A percentile compares a stretch with the other conserved stretches of the same genome.
These are phyloP conservation scores for Begonia fuchsioides DNA, from an alignment of 306 rosid genomes.

Conservation along the genomic window DNA sequence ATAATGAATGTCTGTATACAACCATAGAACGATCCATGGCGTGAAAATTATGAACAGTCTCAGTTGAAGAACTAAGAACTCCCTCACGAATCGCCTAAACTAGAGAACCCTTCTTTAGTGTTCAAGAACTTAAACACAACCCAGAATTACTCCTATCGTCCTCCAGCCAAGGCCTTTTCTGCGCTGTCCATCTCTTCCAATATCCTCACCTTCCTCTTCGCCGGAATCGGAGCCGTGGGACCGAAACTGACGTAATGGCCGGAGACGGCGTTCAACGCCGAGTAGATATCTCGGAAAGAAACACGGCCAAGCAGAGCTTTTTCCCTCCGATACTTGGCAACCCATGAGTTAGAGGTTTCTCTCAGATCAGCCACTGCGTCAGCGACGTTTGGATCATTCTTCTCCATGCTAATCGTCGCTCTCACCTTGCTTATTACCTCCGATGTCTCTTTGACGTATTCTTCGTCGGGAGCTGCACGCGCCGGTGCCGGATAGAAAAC, in stretches of 20 bases:
- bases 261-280: constrained; percentile 80
- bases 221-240: constrained; percentile 87
- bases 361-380: constrained; percentile 60
- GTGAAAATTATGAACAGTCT: too few relatives aligned
- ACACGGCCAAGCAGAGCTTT: constrained; percentile 56
- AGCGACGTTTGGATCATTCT: constrained; percentile 64
- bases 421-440: constrained; percentile 66
- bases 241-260: constrained; percentile 94
- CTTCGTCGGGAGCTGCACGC: constrained; percentile 47
- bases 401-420: constrained; percentile 53
- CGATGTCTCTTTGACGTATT: constrained; percentile 66
- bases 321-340: constrained; percentile 86
- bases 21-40: too few relatives aligned
- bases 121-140: too few relatives aligned
- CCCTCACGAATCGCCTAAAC: too few relatives aligned
- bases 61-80: too few relatives aligned
- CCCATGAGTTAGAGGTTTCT: constrained; percentile 76
- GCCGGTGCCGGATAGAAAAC: constrained; percentile 13
- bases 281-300: constrained; percentile 82
- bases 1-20: too few relatives aligned
- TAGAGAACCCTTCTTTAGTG: too few relatives aligned
- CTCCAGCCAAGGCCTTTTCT: constrained; percentile 64
- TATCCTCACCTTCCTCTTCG: constrained; percentile 60
- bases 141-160: too few relatives aligned
- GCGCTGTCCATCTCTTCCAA: constrained; percentile 89